Conservation (phyloP, 805 yeast genomes). For the Candida cerambycidarum region DNA sequence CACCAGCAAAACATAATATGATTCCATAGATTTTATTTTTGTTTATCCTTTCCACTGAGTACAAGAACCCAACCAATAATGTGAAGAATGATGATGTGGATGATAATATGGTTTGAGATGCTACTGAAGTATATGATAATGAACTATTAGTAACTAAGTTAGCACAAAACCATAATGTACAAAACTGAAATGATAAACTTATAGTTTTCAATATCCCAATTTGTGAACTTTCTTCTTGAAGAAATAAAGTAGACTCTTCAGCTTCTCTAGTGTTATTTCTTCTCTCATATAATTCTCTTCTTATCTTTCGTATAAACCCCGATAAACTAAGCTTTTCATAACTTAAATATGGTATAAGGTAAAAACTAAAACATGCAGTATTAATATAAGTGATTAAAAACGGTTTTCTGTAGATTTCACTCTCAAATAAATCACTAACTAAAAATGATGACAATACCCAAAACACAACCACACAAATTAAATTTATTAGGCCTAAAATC, state of each 20-base stretch:
- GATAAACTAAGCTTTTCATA: slow-evolving; percentile 24
- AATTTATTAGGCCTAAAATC: slow-evolving; percentile 74
- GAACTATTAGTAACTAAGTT: slow-evolving; percentile 88
- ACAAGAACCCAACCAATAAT: slow-evolving; percentile 71
- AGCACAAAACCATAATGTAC: slow-evolving; percentile 86
- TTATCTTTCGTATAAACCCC: slow-evolving; percentile 23
- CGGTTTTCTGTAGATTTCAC: slow-evolving; percentile 77
- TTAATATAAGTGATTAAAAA: slow-evolving; percentile 89
- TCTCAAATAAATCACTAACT: slow-evolving; percentile 73
- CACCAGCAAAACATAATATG: slow-evolving; percentile 72
- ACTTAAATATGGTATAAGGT: slow-evolving; percentile 60
- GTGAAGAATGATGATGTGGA: slow-evolving; percentile 95
- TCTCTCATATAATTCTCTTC: slow-evolving; percentile 16
- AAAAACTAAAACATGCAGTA: slow-evolving; percentile 80
- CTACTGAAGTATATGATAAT: slow-evolving; percentile 84
- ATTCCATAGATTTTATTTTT: slow-evolving; percentile 67
- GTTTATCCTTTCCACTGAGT: slow-evolving; percentile 69
- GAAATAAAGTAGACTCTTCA: not conserved
- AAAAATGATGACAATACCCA: slow-evolving; percentile 93
- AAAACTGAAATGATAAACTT: slow-evolving; percentile 73
- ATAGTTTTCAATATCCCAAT: slow-evolving; percentile 64
- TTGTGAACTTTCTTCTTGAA: slow-evolving; percentile 9
- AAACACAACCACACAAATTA: slow-evolving; percentile 72
- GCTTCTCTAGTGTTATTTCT: not conserved
- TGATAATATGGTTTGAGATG: slow-evolving; percentile 89